Evolutionary conservation across 306 rosid species (phyloP), one percentile per base, ranked within the genome.

Genomic region (Dicorynia guianensis): DNA sequence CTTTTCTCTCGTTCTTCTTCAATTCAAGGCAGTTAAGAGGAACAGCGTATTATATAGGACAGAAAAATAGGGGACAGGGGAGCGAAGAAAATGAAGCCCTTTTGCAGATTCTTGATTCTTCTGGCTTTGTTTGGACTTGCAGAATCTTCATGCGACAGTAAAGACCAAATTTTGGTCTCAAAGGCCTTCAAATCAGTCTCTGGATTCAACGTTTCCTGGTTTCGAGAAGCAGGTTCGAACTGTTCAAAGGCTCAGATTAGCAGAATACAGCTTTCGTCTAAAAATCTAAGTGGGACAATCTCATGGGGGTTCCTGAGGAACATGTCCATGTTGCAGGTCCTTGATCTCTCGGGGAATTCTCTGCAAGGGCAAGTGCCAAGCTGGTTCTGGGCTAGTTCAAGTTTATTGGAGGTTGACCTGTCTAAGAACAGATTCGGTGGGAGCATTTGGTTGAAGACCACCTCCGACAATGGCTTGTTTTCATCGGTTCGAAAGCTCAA

Each of bases 401-500:
- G 55, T 69, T 71, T 95, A 66, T 42, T 18, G 14, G 54, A 33
- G 59, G 74, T 95, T 46, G 78, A 95, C 67, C 87, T 95, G 39
- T 87, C 96, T 17, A 53, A 60, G 0, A 95, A 95, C 84, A 75
- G 74, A 38, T 89, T 95, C 14, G 97, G 97, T 17, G 99, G 99
- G 4, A 83, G 76, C 84, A 49, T 90, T 67, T 74, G 89, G 4
- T 57, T 79, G 58, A 81, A 83, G 46, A 81, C 77, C 78, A 44
- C 61, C 33, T 47, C 74, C 0, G 49, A 70, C 55, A 76, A 74
- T 0, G 72, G 63, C 11, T 76, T 82, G 9, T 8, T 73, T 44
- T 92, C 97, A 0, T 81, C 86, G 34, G 39, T 95, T 11, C 89
- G 85, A 72, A 69, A 11, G 5, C 92, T 95, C 72, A 90, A 92